Evolutionary conservation across 768 basidiomycete genomes (phyloP).

Genomic region (Suillus clintonianus): DNA sequence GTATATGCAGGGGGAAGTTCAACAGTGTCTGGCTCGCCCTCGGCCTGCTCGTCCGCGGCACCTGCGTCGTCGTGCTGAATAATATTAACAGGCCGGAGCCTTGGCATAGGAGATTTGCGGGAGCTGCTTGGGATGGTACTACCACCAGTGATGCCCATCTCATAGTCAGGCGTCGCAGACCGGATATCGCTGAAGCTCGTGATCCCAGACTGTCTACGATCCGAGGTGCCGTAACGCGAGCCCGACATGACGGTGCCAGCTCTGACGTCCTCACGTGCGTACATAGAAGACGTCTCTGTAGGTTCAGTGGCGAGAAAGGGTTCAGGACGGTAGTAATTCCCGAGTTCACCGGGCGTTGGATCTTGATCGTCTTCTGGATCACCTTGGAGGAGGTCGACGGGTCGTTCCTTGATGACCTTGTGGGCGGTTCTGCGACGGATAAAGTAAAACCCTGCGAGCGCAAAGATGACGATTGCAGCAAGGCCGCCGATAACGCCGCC

Average conservation of each 20-base stretch:
- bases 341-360: slow-evolving; percentile 48
- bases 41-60: slow-evolving; percentile 40
- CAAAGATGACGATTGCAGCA: slow-evolving; percentile 44
- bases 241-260: slow-evolving; percentile 17
- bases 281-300: slow-evolving; percentile 43
- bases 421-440: slow-evolving; percentile 47
- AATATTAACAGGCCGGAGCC: slow-evolving; percentile 74
- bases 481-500: slow-evolving; percentile 62
- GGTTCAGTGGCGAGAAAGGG: slow-evolving; percentile 75
- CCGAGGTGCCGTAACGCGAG: slow-evolving; percentile 28
- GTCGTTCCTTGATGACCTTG: slow-evolving; percentile 51
- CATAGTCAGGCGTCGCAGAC: slow-evolving; percentile 49
- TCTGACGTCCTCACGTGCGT: slow-evolving; percentile 29
- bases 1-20: slow-evolving; percentile 87
- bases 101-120: slow-evolving; percentile 41
- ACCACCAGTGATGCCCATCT: slow-evolving; percentile 13
- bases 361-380: slow-evolving; percentile 54
- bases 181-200: slow-evolving; percentile 37
- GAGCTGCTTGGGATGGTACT: slow-evolving; percentile 27
- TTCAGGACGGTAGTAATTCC: slow-evolving; percentile 74
- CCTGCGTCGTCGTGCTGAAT: slow-evolving; percentile 88
- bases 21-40: slow-evolving; percentile 62
- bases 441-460: slow-evolving; percentile 48
- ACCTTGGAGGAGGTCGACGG: slow-evolving; percentile 65
- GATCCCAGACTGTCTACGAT: slow-evolving; percentile 26